Percentiles rank a stretch among this genome's conserved stretches.
These are phyloP conservation scores for Tausonia pullulans DNA, from an alignment of 1,284 basidiomycete genomes.

Conservation along the genomic window DNA sequence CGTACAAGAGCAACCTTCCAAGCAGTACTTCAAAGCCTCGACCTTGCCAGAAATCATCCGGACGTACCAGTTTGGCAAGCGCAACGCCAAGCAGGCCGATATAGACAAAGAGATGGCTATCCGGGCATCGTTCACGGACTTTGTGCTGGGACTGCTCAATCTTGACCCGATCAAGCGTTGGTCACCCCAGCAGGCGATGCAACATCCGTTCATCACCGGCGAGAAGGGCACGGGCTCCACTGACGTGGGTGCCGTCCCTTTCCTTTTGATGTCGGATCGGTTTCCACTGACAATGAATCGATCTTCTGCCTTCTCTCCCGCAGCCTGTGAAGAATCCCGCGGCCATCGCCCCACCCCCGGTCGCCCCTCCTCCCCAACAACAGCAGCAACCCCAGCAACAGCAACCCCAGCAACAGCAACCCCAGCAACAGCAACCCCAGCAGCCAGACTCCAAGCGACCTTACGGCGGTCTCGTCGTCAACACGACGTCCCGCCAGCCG, in stretches of 20 bases:
- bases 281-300: conserved; percentile 14
- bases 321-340: neutral
- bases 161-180: conserved; percentile 90
- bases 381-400: conserved; percentile 12
- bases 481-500: conserved; percentile 56
- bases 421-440: conserved; percentile 18
- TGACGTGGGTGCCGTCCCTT: conserved; percentile 46
- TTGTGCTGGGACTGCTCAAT: conserved; percentile 87
- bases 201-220: conserved; percentile 96
- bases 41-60: conserved; percentile 92
- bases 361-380: conserved; percentile 17
- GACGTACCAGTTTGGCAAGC: conserved; percentile 75
- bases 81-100: conserved; percentile 69
- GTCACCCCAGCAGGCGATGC: conserved; percentile 91
- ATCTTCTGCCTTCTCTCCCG: neutral
- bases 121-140: conserved; percentile 90
- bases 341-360: no score
- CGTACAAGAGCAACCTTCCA: conserved; percentile 89
- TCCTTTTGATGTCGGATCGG: neutral
- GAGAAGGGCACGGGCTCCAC: conserved; percentile 86
- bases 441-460: conserved; percentile 63
- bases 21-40: conserved; percentile 95
- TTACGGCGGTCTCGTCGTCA: conserved; percentile 81
- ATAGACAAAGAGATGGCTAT: conserved; percentile 87
- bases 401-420: conserved; percentile 18